Conservation (phyloP, 768 basidiomycete species). For the Scleroderma bovista region DNA sequence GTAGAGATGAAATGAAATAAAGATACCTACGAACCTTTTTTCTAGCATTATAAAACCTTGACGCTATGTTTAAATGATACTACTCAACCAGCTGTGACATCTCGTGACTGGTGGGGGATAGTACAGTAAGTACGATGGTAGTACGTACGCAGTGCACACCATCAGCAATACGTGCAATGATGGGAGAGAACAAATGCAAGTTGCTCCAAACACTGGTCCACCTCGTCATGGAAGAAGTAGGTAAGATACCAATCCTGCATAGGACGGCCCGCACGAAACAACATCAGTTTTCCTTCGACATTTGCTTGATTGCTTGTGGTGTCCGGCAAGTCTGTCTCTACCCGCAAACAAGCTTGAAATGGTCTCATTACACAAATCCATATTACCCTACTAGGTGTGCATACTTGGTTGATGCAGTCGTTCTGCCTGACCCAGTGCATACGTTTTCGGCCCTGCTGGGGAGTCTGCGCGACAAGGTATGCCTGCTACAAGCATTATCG, state of each 20-base stretch:
- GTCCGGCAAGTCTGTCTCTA: slow-evolving; percentile 32
- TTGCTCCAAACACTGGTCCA: slow-evolving; percentile 13
- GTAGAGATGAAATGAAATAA: too few relatives aligned
- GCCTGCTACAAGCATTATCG: slow-evolving; percentile 17
- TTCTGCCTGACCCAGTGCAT: slow-evolving; percentile 26
- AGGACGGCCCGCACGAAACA: slow-evolving; percentile 9
- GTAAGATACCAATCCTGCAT: slow-evolving; percentile 4
- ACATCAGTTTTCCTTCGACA: slow-evolving; percentile 33
- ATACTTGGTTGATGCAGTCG: slow-evolving; percentile 47
- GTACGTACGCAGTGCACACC: too few relatives aligned
- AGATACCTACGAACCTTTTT: too few relatives aligned
- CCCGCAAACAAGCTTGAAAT: neutral
- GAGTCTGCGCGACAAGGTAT: slow-evolving; percentile 34
- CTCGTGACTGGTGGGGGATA: too few relatives aligned
- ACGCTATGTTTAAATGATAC: too few relatives aligned
- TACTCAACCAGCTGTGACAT: too few relatives aligned
- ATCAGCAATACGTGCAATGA: too few relatives aligned
- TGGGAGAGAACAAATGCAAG: neutral
- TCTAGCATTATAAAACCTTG: too few relatives aligned
- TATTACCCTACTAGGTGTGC: slow-evolving; percentile 31
- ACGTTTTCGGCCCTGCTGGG: slow-evolving; percentile 34
- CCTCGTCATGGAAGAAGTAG: slow-evolving; percentile 13
- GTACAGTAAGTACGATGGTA: too few relatives aligned
- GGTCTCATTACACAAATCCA: neutral
- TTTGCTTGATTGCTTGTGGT: slow-evolving; percentile 37